A percentile compares a stretch with the other conserved stretches of the same genome.
phyloP scores from a whole-genome alignment of 495 filamentous ascomycete species.

The Daldinia caldariorum region DNA sequence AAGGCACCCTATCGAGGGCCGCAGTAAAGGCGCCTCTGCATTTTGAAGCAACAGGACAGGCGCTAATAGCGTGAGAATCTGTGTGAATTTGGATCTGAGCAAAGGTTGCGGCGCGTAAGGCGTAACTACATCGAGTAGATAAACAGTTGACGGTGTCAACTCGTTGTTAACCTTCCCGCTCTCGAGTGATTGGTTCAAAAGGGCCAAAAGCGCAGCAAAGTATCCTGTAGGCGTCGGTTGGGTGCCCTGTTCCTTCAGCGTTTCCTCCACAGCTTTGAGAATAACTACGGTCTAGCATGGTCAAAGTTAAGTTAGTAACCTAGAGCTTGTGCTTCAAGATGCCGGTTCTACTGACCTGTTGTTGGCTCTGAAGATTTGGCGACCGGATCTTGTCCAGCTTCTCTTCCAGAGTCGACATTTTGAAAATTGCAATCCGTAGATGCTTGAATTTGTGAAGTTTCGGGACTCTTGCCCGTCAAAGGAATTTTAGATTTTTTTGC shows the following conservation, averaged over 20 bases:
- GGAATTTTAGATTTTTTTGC: constrained; percentile 46
- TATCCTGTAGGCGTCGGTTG: constrained; percentile 87
- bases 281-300: constrained; percentile 79
- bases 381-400: constrained; percentile 96
- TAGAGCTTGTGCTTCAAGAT: neutral
- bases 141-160: constrained; percentile 86
- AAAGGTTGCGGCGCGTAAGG: constrained; percentile 83
- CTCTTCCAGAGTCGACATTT: constrained; percentile 79
- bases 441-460: constrained; percentile 32
- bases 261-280: constrained; percentile 90
- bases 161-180: constrained; percentile 78
- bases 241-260: constrained; percentile 84
- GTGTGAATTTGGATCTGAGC: constrained; percentile 89
- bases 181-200: constrained; percentile 79
- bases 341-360: constrained; percentile 70
- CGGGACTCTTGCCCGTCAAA: constrained; percentile 1
- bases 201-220: constrained; percentile 92
- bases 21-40: constrained; percentile 86
- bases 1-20: constrained; percentile 90
- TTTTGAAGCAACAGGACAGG: constrained; percentile 81
- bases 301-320: constrained; percentile 26
- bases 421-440: constrained; percentile 54
- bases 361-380: constrained; percentile 93
- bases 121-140: constrained; percentile 91
- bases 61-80: constrained; percentile 87